phyloP scores from a whole-genome alignment of 1,284 basidiomycete genomes.

The Irpex sp. region DNA sequence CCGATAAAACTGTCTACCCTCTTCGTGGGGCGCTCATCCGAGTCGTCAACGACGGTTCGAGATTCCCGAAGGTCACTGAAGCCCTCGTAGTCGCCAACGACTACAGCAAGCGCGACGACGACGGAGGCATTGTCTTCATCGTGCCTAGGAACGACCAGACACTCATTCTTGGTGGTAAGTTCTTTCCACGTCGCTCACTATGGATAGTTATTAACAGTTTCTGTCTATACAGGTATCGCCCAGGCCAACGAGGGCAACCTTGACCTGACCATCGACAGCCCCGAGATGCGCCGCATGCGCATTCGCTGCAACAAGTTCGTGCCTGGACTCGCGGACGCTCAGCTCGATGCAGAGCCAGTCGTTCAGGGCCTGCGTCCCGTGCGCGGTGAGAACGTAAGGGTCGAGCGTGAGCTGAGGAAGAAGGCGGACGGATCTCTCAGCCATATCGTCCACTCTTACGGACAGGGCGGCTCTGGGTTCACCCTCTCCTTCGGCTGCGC shows the following conservation, averaged over 20 bases:
- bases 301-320: slow-evolving; percentile 30
- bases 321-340: slow-evolving; percentile 28
- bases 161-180: slow-evolving; percentile 16
- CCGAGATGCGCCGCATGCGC: slow-evolving; percentile 32
- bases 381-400: slow-evolving; percentile 29
- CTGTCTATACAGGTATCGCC: slow-evolving; percentile 11
- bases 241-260: slow-evolving; percentile 23
- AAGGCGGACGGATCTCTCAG: slow-evolving; percentile 20
- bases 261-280: slow-evolving; percentile 30
- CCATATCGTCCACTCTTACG: slow-evolving; percentile 33
- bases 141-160: slow-evolving; percentile 16
- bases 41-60: slow-evolving; percentile 33
- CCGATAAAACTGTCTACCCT: slow-evolving; percentile 31
- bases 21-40: slow-evolving; percentile 35
- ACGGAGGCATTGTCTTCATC: slow-evolving; percentile 18
- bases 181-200: neutral
- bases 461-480: slow-evolving; percentile 30
- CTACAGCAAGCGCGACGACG: slow-evolving; percentile 16
- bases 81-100: slow-evolving; percentile 25
- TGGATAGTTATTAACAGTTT: neutral
- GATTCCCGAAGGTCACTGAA: slow-evolving; percentile 32
- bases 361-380: slow-evolving; percentile 33
- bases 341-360: slow-evolving; percentile 28
- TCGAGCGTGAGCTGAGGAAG: slow-evolving; percentile 29
- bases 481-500: slow-evolving; percentile 19